These are phyloP conservation scores for Capronia coronata DNA, from an alignment of 2,329 filamentous ascomycete genomes.

Conservation along the genomic window DNA sequence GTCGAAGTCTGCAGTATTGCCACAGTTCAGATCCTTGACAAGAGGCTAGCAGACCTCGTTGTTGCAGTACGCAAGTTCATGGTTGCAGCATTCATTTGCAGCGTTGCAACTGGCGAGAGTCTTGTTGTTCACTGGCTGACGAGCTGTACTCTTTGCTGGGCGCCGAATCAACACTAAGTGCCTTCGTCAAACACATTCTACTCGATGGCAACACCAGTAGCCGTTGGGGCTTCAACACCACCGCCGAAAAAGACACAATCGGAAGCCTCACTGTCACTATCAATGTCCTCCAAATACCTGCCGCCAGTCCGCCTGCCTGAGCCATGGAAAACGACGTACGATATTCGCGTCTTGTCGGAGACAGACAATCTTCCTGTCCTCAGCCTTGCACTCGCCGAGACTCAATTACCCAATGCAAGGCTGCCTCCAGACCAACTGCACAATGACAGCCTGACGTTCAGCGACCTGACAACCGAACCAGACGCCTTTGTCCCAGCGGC, in stretches of 20 bases:
- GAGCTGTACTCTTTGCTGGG: no score
- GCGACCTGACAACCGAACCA: constrained; percentile 28
- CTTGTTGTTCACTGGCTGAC: no score
- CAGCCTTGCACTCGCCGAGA: constrained; percentile 25
- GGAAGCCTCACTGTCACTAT: background rate
- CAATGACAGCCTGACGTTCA: constrained; percentile 31
- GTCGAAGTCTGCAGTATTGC: no score
- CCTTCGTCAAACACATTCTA: no score
- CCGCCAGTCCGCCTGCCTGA: constrained; percentile 24
- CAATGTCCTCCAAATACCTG: background rate
- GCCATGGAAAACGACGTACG: constrained; percentile 26
- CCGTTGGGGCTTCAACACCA: background rate
- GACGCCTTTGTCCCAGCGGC: constrained; percentile 24
- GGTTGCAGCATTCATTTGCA: no score
- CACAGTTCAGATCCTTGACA: no score
- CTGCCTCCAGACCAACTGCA: constrained; percentile 30
- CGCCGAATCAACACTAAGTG: no score
- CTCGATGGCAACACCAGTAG: background rate
- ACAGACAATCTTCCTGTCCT: constrained; percentile 16
- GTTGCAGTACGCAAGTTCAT: no score
- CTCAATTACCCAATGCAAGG: constrained; percentile 20
- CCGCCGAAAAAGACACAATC: background rate
- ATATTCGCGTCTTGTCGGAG: constrained; percentile 21
- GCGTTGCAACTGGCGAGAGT: no score
- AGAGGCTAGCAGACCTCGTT: no score